These are phyloP conservation scores for Puccinia triticina DNA, from an alignment of 1,284 basidiomycete species.

Conservation along the genomic window DNA sequence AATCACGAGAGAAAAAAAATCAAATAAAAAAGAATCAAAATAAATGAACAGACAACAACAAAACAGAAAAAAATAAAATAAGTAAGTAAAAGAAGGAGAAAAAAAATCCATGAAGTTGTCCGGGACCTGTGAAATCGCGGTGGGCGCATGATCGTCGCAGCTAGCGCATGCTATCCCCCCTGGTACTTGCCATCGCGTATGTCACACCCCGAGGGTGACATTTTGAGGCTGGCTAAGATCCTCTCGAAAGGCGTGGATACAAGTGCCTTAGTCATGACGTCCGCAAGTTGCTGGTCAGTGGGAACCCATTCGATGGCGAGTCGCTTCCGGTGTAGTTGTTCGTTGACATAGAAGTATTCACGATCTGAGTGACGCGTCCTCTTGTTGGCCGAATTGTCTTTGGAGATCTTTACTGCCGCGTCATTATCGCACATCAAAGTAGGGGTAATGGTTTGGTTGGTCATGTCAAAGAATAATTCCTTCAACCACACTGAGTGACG, in stretches of 20 bases:
- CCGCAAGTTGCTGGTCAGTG: neutral
- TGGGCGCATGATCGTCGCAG: neutral
- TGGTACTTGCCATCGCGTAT: constrained; percentile 1
- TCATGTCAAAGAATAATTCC: constrained; percentile 7
- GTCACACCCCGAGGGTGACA: neutral
- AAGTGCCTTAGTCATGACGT: constrained; percentile 19
- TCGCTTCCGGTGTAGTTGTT: neutral
- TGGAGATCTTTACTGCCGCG: constrained; percentile 19
- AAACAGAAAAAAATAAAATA: no score
- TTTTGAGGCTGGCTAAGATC: constrained; percentile 23
- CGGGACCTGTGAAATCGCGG: no score
- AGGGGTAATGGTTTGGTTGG: neutral
- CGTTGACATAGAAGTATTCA: constrained; percentile 26
- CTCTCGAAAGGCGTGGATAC: constrained; percentile 2
- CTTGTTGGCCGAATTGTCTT: constrained; percentile 36
- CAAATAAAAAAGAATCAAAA: no score
- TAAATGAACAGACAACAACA: no score
- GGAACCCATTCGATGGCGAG: constrained; percentile 13
- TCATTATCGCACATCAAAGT: constrained; percentile 13
- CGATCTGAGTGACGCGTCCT: constrained; percentile 13
- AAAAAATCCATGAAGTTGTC: no score
- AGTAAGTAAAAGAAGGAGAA: no score
- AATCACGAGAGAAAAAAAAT: no score
- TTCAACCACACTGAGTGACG: constrained; percentile 12
- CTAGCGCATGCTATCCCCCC: neutral